Conservation (phyloP, 345 rosid genomes). For the Rhodamnia rubescens region DNA sequence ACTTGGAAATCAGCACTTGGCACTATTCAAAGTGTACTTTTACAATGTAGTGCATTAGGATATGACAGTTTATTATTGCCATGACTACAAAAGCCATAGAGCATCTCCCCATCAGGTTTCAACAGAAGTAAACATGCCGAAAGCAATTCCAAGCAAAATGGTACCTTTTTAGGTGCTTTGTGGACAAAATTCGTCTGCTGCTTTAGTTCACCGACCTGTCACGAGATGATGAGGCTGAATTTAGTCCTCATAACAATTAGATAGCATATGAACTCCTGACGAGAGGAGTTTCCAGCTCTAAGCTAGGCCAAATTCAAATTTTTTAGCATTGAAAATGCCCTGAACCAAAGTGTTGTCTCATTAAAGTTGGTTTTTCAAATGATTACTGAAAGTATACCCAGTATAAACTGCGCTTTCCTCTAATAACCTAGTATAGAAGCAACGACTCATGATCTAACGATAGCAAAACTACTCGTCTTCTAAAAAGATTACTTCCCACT, state of each 20-base stretch:
- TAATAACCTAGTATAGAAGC: not conserved
- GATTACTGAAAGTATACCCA: too few species aligned
- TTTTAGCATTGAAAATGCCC: not conserved
- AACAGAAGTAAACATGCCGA: not conserved
- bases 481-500: not conserved
- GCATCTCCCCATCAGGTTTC: not conserved
- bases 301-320: not conserved
- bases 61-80: too few species aligned
- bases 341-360: not conserved
- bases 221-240: not conserved
- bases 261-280: not conserved
- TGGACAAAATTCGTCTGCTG: conserved; percentile 60
- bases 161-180: conserved; percentile 71
- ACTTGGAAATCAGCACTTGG: not conserved
- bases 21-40: not conserved
- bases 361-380: not conserved
- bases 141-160: not conserved
- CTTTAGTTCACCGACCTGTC: conserved; percentile 49
- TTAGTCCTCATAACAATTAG: not conserved
- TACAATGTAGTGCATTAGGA: too few species aligned
- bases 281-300: not conserved
- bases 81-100: too few species aligned
- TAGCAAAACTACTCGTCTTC: not conserved
- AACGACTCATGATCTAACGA: not conserved
- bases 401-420: not conserved